Percentiles rank a stretch among this genome's conserved stretches.
Evolutionary conservation across 2,329 filamentous ascomycete species (phyloP).

Genomic region (Pseudogymnoascus sp.): DNA sequence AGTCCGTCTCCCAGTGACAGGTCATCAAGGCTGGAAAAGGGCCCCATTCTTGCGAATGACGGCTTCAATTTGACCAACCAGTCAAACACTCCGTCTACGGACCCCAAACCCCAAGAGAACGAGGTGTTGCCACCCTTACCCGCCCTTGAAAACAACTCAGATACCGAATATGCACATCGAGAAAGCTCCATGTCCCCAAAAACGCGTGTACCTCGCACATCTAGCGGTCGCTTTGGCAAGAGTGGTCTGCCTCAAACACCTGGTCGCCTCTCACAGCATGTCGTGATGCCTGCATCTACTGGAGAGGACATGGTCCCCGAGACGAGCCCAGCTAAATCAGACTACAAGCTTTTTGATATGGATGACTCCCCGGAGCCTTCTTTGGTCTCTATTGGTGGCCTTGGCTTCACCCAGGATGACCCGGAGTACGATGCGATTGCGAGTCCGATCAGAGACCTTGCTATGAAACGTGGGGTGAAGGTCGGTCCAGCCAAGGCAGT

Average conservation of each 20-base stretch:
- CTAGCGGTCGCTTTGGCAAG: background rate
- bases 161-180: background rate
- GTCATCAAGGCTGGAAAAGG: background rate
- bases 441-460: conserved; percentile 1
- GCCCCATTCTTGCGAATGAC: background rate
- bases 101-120: background rate
- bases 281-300: background rate
- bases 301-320: conserved; percentile 23
- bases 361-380: conserved; percentile 14
- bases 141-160: background rate
- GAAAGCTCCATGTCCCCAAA: background rate
- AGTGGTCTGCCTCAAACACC: background rate
- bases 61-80: background rate
- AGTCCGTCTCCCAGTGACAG: background rate
- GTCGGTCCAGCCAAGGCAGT: background rate
- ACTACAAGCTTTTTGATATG: conserved; percentile 9
- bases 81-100: conserved; percentile 2
- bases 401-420: conserved; percentile 24
- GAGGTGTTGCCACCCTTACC: background rate
- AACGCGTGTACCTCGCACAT: background rate
- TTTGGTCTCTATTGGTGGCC: conserved; percentile 14
- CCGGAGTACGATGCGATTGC: background rate
- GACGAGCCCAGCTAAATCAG: conserved; percentile 24
- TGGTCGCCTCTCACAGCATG: background rate
- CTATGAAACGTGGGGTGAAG: background rate